Evolutionary conservation across 1,284 basidiomycete species (phyloP).

Genomic region (Puccinia polysora): DNA sequence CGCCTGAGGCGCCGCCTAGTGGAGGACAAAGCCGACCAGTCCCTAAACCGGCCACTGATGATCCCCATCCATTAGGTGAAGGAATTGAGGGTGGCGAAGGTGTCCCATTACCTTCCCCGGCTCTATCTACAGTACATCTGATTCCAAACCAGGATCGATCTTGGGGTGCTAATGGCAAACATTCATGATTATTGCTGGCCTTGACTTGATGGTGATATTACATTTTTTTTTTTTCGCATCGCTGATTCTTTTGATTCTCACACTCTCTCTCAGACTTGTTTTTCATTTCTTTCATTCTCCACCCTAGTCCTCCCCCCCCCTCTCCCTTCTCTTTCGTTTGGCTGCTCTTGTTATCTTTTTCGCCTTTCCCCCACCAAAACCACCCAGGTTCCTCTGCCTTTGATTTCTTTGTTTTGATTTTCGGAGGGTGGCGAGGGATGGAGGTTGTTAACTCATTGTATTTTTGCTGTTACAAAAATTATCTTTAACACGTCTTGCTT

Average conservation of each 20-base stretch:
- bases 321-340: too few species aligned
- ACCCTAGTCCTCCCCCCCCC: background rate
- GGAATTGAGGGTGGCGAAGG: slow-evolving; percentile 40
- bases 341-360: background rate
- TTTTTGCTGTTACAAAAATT: too few species aligned
- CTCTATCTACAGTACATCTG: background rate
- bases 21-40: background rate
- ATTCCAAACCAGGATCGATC: too few species aligned
- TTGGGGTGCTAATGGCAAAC: too few species aligned
- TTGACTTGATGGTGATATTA: too few species aligned
- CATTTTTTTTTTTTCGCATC: too few species aligned
- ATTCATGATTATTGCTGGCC: too few species aligned
- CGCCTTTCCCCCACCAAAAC: background rate
- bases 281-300: background rate
- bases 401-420: background rate
- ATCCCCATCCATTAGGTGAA: slow-evolving; percentile 25
- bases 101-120: slow-evolving; percentile 28
- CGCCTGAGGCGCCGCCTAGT: background rate
- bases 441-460: too few species aligned
- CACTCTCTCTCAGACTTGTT: background rate
- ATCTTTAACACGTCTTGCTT: too few species aligned
- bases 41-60: slow-evolving; percentile 10
- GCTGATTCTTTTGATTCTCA: too few species aligned
- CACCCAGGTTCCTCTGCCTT: background rate
- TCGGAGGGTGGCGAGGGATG: too few species aligned